Conservation (phyloP, 495 filamentous ascomycete species). For the Xylaria intraflava region DNA sequence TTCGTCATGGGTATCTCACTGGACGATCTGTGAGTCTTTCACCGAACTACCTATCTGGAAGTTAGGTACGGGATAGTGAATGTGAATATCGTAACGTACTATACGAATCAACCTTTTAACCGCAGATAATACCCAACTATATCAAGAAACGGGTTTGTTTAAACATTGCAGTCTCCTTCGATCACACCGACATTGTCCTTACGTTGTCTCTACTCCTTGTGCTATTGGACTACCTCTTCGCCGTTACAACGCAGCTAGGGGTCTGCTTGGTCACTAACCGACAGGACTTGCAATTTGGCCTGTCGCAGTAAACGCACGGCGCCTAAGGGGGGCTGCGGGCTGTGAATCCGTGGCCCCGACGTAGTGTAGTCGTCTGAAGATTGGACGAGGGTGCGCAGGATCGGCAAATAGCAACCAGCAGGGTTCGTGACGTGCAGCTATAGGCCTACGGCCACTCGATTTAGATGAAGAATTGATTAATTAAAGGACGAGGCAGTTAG, state of each 20-base stretch:
- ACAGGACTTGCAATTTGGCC: not conserved
- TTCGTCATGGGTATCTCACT: too few relatives aligned
- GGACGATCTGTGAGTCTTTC: too few relatives aligned
- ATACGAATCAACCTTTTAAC: too few relatives aligned
- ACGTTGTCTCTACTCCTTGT: not conserved
- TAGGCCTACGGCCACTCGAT: conserved; percentile 6
- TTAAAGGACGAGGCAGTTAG: conserved; percentile 1
- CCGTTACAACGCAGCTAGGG: not conserved
- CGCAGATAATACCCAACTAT: too few relatives aligned
- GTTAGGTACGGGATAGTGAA: too few relatives aligned
- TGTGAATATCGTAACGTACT: too few relatives aligned
- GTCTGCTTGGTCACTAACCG: not conserved
- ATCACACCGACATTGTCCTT: too few relatives aligned
- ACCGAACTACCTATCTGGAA: too few relatives aligned
- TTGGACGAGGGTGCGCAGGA: conserved; percentile 6
- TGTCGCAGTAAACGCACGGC: not conserved
- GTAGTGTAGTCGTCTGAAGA: conserved; percentile 3
- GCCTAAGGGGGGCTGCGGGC: not conserved
- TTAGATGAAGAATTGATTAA: not conserved
- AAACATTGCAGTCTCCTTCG: too few relatives aligned
- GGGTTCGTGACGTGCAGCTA: conserved; percentile 13
- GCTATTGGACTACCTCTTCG: not conserved
- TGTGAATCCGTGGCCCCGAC: conserved; percentile 1
- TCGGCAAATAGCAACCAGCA: conserved; percentile 10
- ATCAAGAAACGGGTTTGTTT: too few relatives aligned